Conservation (phyloP, 257 asterid genomes). For the Nicotiana tabacum region DNA sequence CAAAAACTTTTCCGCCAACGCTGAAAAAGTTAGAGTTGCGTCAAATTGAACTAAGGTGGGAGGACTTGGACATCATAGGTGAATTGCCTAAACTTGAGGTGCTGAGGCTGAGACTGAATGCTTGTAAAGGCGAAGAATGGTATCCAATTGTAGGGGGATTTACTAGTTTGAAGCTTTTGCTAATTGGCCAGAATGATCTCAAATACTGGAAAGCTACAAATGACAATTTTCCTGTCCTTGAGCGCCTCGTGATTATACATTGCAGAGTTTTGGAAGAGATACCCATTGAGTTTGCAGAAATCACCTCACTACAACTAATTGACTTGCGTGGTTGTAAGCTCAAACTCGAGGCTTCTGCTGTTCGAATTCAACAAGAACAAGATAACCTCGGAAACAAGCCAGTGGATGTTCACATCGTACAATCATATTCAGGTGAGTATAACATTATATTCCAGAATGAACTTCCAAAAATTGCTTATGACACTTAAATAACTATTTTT, state of each 20-base stretch:
- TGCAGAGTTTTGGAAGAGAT: background rate
- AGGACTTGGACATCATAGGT: background rate
- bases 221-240: background rate
- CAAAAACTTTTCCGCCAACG: constrained; percentile 16
- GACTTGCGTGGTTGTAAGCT: no score
- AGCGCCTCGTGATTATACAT: background rate
- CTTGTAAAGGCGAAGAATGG: background rate
- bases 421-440: background rate
- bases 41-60: background rate
- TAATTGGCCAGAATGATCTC: background rate
- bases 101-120: background rate
- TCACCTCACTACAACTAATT: background rate
- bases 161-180: background rate
- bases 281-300: background rate
- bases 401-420: background rate
- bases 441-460: background rate
- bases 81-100: background rate
- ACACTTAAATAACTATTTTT: no score
- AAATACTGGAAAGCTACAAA: background rate
- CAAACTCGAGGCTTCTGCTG: background rate
- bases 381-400: background rate
- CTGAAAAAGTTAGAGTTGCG: background rate
- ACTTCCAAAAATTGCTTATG: background rate
- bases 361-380: background rate
- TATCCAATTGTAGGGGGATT: background rate